Base-by-base conservation (phyloP, 441 rosid species). In the Pelargonium exstipulatum region DNA sequence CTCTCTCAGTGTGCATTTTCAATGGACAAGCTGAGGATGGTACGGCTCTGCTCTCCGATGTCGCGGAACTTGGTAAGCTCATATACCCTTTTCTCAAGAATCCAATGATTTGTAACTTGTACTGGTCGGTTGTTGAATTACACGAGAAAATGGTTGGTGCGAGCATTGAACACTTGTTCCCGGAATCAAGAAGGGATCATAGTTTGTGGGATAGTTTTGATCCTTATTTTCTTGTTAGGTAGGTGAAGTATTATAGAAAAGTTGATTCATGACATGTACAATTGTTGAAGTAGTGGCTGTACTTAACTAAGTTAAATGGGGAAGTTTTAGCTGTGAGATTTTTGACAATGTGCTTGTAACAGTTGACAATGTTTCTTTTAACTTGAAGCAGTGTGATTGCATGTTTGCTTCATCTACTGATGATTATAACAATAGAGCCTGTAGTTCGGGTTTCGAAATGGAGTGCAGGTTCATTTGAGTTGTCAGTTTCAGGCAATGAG, bases 151-250 rank as follows among this genome's bases (percentile, higher is more conserved):
- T 69, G 58, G 62, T 70, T 14, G 73, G 80, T 48, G 48, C 45
- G 18, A 9, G 61, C 7, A 29, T 71, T 40, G 80, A 81, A 68
- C 75, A 60, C 69, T 67, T 74, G 20, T 16, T 71, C 20, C 67
- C 72, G 67, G 74, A 63, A 58, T 67, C 65, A 65, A 68, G 73
- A 26, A 40, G 61, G 64, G 84, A 57, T 46, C 76, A 72, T 70
- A 73, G 76, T 24, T 43, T 77, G 62, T 87, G 92, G 92, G 90
- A 87, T 65, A 79, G 81, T 74, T 95, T 95, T 81, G 83, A 86
- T 83, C 98, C 96, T 5, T 90, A 83, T 81, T 95, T 92, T 85
- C 98, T 92, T 79, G 83, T 88, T 64, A 77, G 83, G 72, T 88
- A 76, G 75, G 79, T 37, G 18, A 64, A 40, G 26, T 61, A 74